phyloP scores from a whole-genome alignment of 805 yeast species.

The Teunomyces cretensis region DNA sequence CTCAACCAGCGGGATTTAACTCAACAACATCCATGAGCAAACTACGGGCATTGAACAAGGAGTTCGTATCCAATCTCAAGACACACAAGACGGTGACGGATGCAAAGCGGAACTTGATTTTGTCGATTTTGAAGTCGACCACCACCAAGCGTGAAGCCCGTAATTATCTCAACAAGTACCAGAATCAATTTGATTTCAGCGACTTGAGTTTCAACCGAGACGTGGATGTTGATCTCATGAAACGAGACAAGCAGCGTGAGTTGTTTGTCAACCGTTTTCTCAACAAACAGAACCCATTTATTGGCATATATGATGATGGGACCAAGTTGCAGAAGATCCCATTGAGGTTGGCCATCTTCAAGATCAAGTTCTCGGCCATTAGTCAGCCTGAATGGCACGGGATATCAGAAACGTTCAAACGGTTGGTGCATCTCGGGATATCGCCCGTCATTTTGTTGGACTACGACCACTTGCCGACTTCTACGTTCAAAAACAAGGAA shows the following conservation, averaged over 20 bases:
- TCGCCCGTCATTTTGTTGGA: conserved; percentile 61
- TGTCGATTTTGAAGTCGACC: conserved; percentile 82
- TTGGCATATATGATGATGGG: conserved; percentile 25
- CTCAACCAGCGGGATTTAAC: background rate
- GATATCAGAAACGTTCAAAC: conserved; percentile 54
- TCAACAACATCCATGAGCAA: conserved; percentile 24
- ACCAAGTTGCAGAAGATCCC: conserved; percentile 41
- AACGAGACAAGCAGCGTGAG: conserved; percentile 28
- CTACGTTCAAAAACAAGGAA: conserved; percentile 31
- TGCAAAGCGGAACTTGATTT: conserved; percentile 66
- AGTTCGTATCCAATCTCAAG: conserved; percentile 38
- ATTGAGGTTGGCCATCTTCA: conserved; percentile 56
- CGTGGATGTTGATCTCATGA: conserved; percentile 8
- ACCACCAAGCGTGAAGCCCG: conserved; percentile 93
- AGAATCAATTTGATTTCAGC: conserved; percentile 39
- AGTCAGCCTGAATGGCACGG: conserved; percentile 36
- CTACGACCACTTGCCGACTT: conserved; percentile 18
- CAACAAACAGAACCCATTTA: conserved; percentile 32
- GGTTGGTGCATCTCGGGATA: conserved; percentile 64
- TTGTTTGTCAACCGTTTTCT: conserved; percentile 34
- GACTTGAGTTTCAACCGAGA: conserved; percentile 8
- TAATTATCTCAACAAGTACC: conserved; percentile 73
- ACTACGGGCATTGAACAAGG: conserved; percentile 24
- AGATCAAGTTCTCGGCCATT: conserved; percentile 43
- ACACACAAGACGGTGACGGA: conserved; percentile 34